Conservation (phyloP, 768 basidiomycete genomes). For the Suillus clintonianus region DNA sequence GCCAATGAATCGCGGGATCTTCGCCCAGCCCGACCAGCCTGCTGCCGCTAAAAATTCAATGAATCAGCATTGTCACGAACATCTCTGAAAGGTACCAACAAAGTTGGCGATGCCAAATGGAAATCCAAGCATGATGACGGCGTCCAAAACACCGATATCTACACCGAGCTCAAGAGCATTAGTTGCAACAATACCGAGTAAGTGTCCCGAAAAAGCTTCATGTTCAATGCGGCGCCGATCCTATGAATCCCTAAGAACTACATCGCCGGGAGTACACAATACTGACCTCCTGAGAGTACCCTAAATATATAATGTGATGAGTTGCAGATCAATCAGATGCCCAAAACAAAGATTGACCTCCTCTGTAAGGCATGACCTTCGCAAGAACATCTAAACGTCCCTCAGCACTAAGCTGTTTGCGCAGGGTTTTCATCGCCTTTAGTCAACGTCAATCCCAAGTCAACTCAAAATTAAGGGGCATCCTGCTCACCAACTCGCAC, state of each 20-base stretch:
- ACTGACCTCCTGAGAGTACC: conserved; percentile 70
- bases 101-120: conserved; percentile 80
- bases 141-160: conserved; percentile 88
- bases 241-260: conserved; percentile 32
- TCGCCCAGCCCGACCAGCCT: conserved; percentile 86
- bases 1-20: conserved; percentile 78
- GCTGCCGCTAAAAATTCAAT: conserved; percentile 62
- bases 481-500: conserved; percentile 69
- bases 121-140: conserved; percentile 88
- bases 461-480: not conserved
- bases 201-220: conserved; percentile 81
- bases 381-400: conserved; percentile 76
- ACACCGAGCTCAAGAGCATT: conserved; percentile 90
- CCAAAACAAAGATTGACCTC: conserved; percentile 48
- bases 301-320: conserved; percentile 32
- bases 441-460: conserved; percentile 15
- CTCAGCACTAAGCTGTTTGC: conserved; percentile 68
- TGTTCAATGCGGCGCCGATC: conserved; percentile 83
- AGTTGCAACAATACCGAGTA: conserved; percentile 86
- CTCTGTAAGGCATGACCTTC: conserved; percentile 80
- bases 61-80: not conserved
- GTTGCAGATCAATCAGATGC: not conserved
- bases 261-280: not conserved
- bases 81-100: conserved; percentile 43
- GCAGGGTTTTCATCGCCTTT: conserved; percentile 80